A percentile compares a stretch with the other conserved stretches of the same genome.
Evolutionary conservation across 177 flowering plant species (phyloP).

Genomic region (Telopea speciosissima): DNA sequence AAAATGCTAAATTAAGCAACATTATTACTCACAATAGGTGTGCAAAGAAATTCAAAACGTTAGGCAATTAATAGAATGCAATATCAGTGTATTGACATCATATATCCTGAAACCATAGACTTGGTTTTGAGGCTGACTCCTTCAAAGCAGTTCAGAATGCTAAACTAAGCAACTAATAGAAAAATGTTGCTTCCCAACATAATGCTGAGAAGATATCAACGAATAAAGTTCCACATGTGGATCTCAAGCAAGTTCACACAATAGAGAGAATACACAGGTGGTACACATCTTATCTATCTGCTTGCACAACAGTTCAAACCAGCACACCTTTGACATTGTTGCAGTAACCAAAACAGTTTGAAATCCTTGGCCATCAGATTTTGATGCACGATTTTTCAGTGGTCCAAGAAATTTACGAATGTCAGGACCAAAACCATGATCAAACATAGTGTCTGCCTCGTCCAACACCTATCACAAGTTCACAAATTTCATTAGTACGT

Average conservation of each 20-base stretch:
- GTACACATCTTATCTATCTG: not conserved
- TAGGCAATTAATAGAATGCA: not conserved
- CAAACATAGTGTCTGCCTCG: conserved; percentile 99
- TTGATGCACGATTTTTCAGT: conserved; percentile 62
- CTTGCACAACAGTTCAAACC: not conserved
- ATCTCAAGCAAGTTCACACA: not conserved
- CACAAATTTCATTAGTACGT: not conserved
- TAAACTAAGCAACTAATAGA: not conserved
- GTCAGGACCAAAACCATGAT: conserved; percentile 97
- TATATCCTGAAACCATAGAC: not conserved
- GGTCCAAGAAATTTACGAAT: conserved; percentile 83
- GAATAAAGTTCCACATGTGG: not conserved
- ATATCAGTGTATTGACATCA: not conserved
- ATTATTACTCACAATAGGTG: not conserved
- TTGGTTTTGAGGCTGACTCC: not conserved
- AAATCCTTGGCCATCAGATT: conserved; percentile 58
- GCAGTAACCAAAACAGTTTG: conserved; percentile 88
- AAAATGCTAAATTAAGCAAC: not conserved
- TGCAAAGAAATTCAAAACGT: not conserved
- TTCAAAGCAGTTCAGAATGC: not conserved
- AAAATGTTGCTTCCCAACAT: not conserved
- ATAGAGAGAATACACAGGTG: not conserved
- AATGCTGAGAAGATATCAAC: not conserved
- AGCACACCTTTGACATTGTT: conserved; percentile 77
- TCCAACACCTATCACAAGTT: conserved; percentile 67